A percentile compares a stretch with the other conserved stretches of the same genome.
These are phyloP conservation scores for Solanum piurae DNA, from an alignment of 257 asterid genomes.

Conservation along the genomic window DNA sequence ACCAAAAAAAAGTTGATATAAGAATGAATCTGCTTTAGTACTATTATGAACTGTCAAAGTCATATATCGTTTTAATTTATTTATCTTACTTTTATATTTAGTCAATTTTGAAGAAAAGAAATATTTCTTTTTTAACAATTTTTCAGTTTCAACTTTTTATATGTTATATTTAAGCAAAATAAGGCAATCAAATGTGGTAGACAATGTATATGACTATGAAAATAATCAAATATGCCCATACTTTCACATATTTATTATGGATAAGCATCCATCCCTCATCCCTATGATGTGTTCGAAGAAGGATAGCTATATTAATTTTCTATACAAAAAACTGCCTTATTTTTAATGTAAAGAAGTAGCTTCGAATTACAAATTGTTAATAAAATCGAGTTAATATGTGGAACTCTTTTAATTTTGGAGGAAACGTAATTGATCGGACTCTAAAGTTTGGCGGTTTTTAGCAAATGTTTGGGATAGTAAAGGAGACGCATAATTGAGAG, in stretches of 20 bases:
- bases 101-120: too few species aligned
- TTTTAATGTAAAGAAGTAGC: background rate
- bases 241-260: background rate
- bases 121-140: too few species aligned
- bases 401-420: background rate
- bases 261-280: background rate
- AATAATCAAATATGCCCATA: background rate
- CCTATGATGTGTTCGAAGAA: background rate
- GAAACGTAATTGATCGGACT: background rate
- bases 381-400: background rate
- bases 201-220: too few species aligned
- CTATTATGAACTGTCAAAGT: background rate
- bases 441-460: background rate
- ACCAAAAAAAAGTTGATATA: background rate
- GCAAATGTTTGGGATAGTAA: background rate
- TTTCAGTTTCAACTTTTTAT: too few species aligned
- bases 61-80: background rate
- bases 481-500: background rate
- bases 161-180: too few species aligned
- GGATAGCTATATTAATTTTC: background rate
- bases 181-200: background rate
- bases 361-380: background rate
- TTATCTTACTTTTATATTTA: too few species aligned
- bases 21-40: background rate
- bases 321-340: background rate